A percentile compares a stretch with the other conserved stretches of the same genome.
These are phyloP conservation scores for Pleodorina starrii DNA, from an alignment of 139 green algal genomes.

Conservation along the genomic window DNA sequence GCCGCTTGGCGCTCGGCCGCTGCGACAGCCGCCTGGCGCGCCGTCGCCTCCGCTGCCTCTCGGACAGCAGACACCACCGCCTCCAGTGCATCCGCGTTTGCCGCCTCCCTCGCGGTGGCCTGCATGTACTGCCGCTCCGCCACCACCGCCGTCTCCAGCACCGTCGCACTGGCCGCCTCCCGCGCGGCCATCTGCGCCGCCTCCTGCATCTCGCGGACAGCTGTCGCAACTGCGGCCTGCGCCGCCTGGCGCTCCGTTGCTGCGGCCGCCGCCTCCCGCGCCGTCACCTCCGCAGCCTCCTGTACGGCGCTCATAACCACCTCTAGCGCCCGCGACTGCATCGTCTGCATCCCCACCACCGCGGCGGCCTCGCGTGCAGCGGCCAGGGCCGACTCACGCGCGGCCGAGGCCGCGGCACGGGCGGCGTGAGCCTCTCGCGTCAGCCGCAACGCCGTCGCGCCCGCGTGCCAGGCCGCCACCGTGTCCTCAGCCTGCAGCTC, in stretches of 20 bases:
- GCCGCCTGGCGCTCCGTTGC: not conserved
- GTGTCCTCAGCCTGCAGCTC: not conserved
- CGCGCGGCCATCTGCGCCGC: not conserved
- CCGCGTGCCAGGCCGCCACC: slow-evolving; percentile 6
- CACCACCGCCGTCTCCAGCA: too few species aligned
- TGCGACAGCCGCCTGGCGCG: not conserved
- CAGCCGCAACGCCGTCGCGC: not conserved
- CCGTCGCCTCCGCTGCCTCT: not conserved
- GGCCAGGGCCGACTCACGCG: not conserved
- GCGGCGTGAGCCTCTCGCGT: not conserved
- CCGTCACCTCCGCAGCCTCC: not conserved
- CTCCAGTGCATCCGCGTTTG: not conserved
- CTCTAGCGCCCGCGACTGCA: not conserved
- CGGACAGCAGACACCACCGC: not conserved
- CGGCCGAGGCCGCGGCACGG: not conserved
- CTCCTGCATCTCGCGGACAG: not conserved
- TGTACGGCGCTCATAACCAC: not conserved
- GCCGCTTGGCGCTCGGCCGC: not conserved
- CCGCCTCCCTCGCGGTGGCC: not conserved
- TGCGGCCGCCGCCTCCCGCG: not conserved
- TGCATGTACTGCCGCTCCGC: not conserved
- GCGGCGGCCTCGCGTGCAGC: not conserved
- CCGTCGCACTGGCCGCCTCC: not conserved
- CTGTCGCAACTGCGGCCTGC: not conserved
- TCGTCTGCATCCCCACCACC: not conserved